Evolutionary conservation across 2,329 filamentous ascomycete species (phyloP), one percentile per base, ranked within the genome.

Genomic region (Verticillium albo-atrum): DNA sequence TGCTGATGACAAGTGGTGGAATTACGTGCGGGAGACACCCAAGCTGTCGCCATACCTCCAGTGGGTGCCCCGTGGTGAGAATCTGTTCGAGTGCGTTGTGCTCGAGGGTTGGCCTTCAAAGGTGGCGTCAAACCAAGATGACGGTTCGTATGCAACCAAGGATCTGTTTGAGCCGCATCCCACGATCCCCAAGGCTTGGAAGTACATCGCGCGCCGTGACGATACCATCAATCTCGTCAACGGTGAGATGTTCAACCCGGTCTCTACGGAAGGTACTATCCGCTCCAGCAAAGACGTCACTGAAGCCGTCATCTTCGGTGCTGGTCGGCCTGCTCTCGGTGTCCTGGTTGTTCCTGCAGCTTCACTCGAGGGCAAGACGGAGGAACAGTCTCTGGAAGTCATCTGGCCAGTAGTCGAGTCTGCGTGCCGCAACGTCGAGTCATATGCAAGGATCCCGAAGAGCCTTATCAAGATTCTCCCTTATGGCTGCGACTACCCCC

Each of bases 201-300:
- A 79, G 34, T 89, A 89, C 65, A 79, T 87, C 57, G 84, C 82
- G 1, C 75, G 87, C 42, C 79, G 80, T 1, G 88, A 90, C 64
- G 79, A 83, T 3, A 85, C 85, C 57, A 77, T 89, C 35, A 83
- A 82, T 0, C 75, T 90, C 4, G 74, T 83, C 10, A 89, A 86
- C 6, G 87, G 87, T 2, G 89, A 89, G 74, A 90, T 89, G 64
- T 88, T 89, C 61, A 85, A 89, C 64, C 86, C 87, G 1, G 80
- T 82, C 2, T 82, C 83, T 0, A 68, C 89, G 3, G 87, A 90
- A 68, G 80, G 78, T 2, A 76, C 75, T 0, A 78, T 89, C 4
- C 70, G 77, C 1, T 78, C 77, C 0, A 68, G 68, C 12, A 63
- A 69, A 2, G 28, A 79, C 1, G 64, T 89, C 0, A 68, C 74